Percentiles rank a stretch among this genome's conserved stretches.
These are phyloP conservation scores for Lavandula angustifolia DNA, from an alignment of 257 asterid genomes.

Conservation along the genomic window DNA sequence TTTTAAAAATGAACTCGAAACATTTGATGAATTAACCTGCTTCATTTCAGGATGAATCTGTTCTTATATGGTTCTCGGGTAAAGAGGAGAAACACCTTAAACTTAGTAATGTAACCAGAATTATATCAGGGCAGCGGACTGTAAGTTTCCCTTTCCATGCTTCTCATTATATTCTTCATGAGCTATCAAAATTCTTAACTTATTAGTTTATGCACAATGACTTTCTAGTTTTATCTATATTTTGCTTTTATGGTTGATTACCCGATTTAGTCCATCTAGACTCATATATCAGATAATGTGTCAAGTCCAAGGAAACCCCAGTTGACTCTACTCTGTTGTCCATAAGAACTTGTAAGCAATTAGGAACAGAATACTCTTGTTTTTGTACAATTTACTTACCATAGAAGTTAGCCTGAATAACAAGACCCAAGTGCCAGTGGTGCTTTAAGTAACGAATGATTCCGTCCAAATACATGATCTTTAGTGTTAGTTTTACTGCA, in stretches of 20 bases:
- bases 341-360: constrained; percentile 20
- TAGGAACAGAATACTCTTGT: neutral
- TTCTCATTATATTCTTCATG: constrained; percentile 18
- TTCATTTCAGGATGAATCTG: constrained; percentile 84
- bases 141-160: constrained; percentile 53
- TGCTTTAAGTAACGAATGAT: constrained; percentile 4
- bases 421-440: constrained; percentile 1
- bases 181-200: constrained; percentile 10
- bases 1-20: constrained; percentile 20
- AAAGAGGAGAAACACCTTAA: constrained; percentile 98
- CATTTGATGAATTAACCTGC: constrained; percentile 28
- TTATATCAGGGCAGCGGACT: constrained; percentile 97
- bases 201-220: constrained; percentile 26
- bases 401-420: neutral
- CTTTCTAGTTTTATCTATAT: neutral
- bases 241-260: constrained; percentile 15
- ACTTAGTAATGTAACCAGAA: constrained; percentile 87
- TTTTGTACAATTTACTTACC: neutral
- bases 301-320: neutral
- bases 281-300: neutral
- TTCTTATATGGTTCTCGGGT: constrained; percentile 96
- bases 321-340: constrained; percentile 2
- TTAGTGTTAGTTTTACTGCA: constrained; percentile 13
- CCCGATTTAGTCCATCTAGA: neutral
- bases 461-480: constrained; percentile 4